Conservation (phyloP, 1,284 basidiomycete species). For the Rhodotorula sp. region DNA sequence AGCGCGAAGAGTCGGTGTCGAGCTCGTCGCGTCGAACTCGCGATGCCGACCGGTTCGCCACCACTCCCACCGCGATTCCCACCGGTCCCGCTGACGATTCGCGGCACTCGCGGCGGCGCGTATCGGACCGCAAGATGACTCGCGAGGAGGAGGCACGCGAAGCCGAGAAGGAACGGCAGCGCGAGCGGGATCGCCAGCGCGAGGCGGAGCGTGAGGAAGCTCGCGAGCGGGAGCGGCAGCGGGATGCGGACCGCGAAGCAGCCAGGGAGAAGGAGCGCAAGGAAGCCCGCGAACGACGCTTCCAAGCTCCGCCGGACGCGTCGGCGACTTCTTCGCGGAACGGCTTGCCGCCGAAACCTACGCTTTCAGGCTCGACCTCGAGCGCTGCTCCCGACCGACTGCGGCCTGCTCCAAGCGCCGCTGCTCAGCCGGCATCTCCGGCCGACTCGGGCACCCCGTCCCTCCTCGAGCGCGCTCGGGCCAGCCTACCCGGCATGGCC, state of each 20-base stretch:
- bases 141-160: constrained; percentile 14
- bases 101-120: background rate
- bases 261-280: background rate
- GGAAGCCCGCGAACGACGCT: background rate
- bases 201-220: constrained; percentile 53
- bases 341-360: constrained; percentile 12
- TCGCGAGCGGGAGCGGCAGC: constrained; percentile 49
- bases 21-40: constrained; percentile 4
- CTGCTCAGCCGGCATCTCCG: background rate
- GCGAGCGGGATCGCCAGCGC: constrained; percentile 19
- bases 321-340: constrained; percentile 5
- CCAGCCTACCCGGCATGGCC: background rate
- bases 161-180: constrained; percentile 35
- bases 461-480: background rate
- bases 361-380: background rate
- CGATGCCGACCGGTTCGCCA: constrained; percentile 8
- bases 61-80: background rate
- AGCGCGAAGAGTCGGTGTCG: background rate
- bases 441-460: background rate
- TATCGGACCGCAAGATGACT: constrained; percentile 4
- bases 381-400: constrained; percentile 16
- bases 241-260: constrained; percentile 50
- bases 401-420: constrained; percentile 16
- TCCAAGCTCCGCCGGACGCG: background rate
- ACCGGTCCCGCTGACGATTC: background rate